phyloP scores from a whole-genome alignment of 2,329 filamentous ascomycete genomes.

The Pleurostoma richardsiae region DNA sequence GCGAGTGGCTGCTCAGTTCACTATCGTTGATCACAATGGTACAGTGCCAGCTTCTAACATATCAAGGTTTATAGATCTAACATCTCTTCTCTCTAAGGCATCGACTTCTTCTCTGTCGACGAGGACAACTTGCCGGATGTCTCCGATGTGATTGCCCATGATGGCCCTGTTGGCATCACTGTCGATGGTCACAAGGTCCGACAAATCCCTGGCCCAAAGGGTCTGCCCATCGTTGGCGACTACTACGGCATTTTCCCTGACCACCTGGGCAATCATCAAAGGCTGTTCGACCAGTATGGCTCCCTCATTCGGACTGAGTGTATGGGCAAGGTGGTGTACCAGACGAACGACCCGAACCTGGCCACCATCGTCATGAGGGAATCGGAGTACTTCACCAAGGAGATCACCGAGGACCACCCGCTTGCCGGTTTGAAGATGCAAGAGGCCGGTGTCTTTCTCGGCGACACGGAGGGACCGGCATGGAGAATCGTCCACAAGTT shows the following conservation, averaged over 20 bases:
- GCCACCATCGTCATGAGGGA: constrained; percentile 41
- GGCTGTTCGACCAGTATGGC: constrained; percentile 48
- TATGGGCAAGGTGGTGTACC: constrained; percentile 43
- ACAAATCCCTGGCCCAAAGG: constrained; percentile 43
- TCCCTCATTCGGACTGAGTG: constrained; percentile 45
- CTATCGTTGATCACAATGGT: constrained; percentile 36
- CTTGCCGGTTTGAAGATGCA: constrained; percentile 34
- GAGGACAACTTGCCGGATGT: constrained; percentile 21
- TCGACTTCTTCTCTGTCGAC: constrained; percentile 27
- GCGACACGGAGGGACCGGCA: constrained; percentile 44
- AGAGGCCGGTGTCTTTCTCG: constrained; percentile 37
- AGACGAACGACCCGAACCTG: constrained; percentile 44
- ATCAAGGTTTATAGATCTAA: background rate
- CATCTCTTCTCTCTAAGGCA: constrained; percentile 15
- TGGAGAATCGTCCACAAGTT: constrained; percentile 56
- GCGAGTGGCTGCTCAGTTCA: constrained; percentile 34
- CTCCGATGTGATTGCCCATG: constrained; percentile 25
- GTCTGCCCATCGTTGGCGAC: constrained; percentile 44
- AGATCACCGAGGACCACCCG: constrained; percentile 44
- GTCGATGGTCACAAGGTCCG: constrained; percentile 44
- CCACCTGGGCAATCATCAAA: constrained; percentile 51
- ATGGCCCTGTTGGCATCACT: constrained; percentile 32
- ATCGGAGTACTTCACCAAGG: constrained; percentile 48
- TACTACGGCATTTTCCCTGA: constrained; percentile 52
- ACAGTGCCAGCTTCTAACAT: constrained; percentile 3